These are phyloP conservation scores for Mycena belliarum DNA, from an alignment of 768 basidiomycete species.

Conservation along the genomic window DNA sequence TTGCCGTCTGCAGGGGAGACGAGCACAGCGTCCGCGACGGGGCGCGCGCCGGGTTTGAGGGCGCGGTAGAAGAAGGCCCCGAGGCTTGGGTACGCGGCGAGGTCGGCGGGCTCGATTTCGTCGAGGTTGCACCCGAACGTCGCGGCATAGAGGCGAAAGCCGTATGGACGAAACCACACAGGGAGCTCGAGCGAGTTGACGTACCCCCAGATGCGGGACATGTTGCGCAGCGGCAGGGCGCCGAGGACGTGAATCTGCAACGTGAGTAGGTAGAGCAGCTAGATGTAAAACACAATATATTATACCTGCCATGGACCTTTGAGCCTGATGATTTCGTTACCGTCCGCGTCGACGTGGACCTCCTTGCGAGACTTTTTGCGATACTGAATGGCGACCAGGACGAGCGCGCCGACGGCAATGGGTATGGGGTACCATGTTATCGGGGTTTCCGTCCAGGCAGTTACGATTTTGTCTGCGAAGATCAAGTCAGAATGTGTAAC, in stretches of 20 bases:
- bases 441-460: constrained; percentile 84
- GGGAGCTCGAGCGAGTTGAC: constrained; percentile 92
- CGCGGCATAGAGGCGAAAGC: constrained; percentile 81
- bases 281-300: neutral
- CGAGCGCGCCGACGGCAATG: constrained; percentile 84
- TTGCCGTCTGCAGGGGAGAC: constrained; percentile 95
- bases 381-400: constrained; percentile 79
- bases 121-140: constrained; percentile 94
- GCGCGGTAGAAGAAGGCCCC: constrained; percentile 95
- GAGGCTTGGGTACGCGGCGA: constrained; percentile 80
- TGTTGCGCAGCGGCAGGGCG: constrained; percentile 88
- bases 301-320: constrained; percentile 92
- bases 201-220: constrained; percentile 98
- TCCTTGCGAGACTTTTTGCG: constrained; percentile 64
- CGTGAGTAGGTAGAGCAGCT: neutral
- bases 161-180: constrained; percentile 91
- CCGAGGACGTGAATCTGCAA: constrained; percentile 94
- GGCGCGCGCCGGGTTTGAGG: constrained; percentile 79
- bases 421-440: constrained; percentile 97
- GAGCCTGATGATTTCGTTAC: constrained; percentile 75
- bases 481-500: neutral
- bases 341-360: constrained; percentile 76
- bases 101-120: constrained; percentile 80
- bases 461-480: constrained; percentile 57
- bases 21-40: constrained; percentile 73